phyloP scores from a whole-genome alignment of 305 asterid genomes.

The Salvia sclarea region DNA sequence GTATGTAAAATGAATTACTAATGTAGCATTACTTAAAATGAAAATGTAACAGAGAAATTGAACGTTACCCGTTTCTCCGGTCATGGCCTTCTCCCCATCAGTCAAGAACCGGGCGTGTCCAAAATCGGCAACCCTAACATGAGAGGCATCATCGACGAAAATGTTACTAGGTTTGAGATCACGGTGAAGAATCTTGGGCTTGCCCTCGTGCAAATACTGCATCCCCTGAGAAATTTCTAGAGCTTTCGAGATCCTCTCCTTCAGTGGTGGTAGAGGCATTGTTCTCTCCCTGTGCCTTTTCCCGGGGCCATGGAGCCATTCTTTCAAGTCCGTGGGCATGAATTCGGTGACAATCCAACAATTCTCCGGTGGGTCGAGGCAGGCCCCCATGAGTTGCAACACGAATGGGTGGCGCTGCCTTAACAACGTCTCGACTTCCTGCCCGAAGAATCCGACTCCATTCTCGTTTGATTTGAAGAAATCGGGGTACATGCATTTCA shows the following conservation, averaged over 20 bases:
- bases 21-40: no score
- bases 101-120: constrained; percentile 75
- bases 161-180: constrained; percentile 77
- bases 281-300: constrained; percentile 49
- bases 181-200: constrained; percentile 68
- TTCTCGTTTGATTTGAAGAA: constrained; percentile 57
- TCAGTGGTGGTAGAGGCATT: constrained; percentile 48
- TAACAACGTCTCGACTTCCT: constrained; percentile 65
- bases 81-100: constrained; percentile 68
- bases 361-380: constrained; percentile 59
- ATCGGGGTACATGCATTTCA: constrained; percentile 67
- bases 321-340: constrained; percentile 47
- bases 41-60: neutral
- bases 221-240: constrained; percentile 67
- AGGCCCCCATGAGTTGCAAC: constrained; percentile 69
- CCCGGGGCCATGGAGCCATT: constrained; percentile 74
- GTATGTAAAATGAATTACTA: no score
- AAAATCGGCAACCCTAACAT: constrained; percentile 72
- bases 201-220: constrained; percentile 76
- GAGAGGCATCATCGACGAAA: constrained; percentile 62
- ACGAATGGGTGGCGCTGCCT: constrained; percentile 74
- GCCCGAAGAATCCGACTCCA: constrained; percentile 60
- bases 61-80: constrained; percentile 66
- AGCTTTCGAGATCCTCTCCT: constrained; percentile 57
- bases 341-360: constrained; percentile 75